Evolutionary conservation across 2,329 filamentous ascomycete genomes (phyloP), one percentile per base, ranked within the genome.

Genomic region (Fusarium neocosmosporiellum): DNA sequence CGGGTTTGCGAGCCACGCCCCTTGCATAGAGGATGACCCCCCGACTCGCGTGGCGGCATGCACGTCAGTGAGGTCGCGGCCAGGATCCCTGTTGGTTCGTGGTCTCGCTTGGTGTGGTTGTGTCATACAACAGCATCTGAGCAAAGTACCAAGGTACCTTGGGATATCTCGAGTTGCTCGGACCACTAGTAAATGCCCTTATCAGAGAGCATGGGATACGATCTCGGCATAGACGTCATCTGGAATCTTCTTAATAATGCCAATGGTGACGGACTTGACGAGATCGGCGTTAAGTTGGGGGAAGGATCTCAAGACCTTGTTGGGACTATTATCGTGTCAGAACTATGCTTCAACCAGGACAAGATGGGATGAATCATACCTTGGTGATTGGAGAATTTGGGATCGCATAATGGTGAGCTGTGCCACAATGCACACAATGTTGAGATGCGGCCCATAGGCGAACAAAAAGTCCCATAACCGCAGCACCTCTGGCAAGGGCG

Each of bases 401-500:
- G 95, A 92, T 67, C 95, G 88, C 84, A 98, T 94, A 77, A 97
- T 89, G 57, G 98, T 92, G 60, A 99, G 86, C 83, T 99, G 96
- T 16, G 96, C 96, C 18, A 98, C 96, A 72, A 99, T 98, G 81
- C 96, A 98, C 24, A 99, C 84, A 64, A 99, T 94, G 79, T 99
- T 99, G 69, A 99, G 83, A 81, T 99, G 96, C 37, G 95, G 92
- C 0, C 96, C 96, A 76, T 98, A 99, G 0, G 96, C 96, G 79
- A 99, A 97, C 24, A 99, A 84, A 77, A 99, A 99, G 81, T 99
- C 96, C 96, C 96, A 99, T 3, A 99, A 88, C 71, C 93, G 90
- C 63, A 99, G 83, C 0, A 99, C 96, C 83, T 99, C 96, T 0
- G 96, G 96, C 63, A 99, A 83, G 3, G 96, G 96, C 18, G 96